These are phyloP conservation scores for Dictyostelium citrinum DNA, from an alignment of 78 protist species.

Conservation along the genomic window DNA sequence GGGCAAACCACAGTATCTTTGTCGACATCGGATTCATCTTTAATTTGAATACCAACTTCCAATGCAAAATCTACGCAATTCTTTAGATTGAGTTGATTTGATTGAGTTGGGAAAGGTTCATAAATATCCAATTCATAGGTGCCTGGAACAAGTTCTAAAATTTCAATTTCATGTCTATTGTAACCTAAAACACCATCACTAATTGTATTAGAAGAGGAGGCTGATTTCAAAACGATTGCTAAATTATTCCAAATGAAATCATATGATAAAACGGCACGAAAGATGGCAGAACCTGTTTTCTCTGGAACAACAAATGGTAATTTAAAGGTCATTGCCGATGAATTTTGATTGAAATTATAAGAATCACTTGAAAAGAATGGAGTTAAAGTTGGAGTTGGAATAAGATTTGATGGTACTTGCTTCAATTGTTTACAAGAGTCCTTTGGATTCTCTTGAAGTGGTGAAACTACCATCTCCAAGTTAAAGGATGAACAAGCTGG, in stretches of 20 bases:
- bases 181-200: neutral
- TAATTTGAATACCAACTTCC: conserved; percentile 8
- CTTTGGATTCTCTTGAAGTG: conserved; percentile 19
- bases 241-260: conserved; percentile 63
- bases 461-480: conserved; percentile 17
- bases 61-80: conserved; percentile 51
- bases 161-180: conserved; percentile 12
- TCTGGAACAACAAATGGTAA: conserved; percentile 2
- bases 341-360: neutral
- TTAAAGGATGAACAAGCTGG: neutral
- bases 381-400: neutral
- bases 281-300: neutral
- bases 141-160: conserved; percentile 5
- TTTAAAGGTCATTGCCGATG: neutral
- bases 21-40: neutral
- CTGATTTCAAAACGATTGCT: neutral
- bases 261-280: conserved; percentile 33
- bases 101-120: conserved; percentile 17
- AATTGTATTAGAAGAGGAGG: neutral
- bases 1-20: conserved; percentile 38
- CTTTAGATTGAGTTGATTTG: neutral
- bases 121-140: conserved; percentile 6
- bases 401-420: neutral
- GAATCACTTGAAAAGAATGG: neutral
- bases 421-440: neutral